Percentiles rank a stretch among this genome's conserved stretches.
Conservation (phyloP, 176 grass and related monocot species). For the Ensete glaucum region DNA sequence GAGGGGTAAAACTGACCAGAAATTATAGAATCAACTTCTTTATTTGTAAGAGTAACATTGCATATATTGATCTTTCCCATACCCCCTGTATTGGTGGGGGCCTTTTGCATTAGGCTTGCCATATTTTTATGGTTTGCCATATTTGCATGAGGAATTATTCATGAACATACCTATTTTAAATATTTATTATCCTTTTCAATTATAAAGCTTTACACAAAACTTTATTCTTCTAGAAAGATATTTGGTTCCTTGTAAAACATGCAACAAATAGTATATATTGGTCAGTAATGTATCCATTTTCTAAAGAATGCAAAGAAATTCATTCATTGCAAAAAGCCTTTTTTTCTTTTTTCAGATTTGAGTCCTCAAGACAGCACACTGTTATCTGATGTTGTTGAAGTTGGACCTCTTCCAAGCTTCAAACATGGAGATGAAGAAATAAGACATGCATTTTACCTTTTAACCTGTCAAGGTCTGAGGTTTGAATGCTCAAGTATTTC, state of each 20-base stretch:
- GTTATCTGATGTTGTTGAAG: conserved; percentile 52
- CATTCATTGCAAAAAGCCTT: not conserved
- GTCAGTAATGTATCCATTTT: not conserved
- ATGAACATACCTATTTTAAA: not conserved
- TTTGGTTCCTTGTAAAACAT: not conserved
- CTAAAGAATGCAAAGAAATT: not conserved
- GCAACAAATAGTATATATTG: not conserved
- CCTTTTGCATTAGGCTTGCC: no score
- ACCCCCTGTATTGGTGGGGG: no score
- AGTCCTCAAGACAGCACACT: conserved; percentile 76
- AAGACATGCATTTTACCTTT: conserved; percentile 64
- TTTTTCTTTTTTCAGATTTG: conserved; percentile 41
- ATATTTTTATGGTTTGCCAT: no score
- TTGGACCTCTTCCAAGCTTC: conserved; percentile 49
- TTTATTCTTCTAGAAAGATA: not conserved
- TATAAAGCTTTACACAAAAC: not conserved
- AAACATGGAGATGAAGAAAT: conserved; percentile 52
- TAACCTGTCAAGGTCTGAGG: conserved; percentile 57
- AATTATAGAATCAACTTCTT: no score
- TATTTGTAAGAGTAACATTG: no score
- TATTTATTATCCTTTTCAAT: not conserved
- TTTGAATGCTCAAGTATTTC: conserved; percentile 81
- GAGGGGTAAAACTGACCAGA: no score
- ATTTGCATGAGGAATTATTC: not conserved
- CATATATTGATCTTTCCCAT: no score